Percentiles rank a stretch among this genome's conserved stretches.
Conservation (phyloP, 2,329 filamentous ascomycete genomes). For the Nothopassalora personata region DNA sequence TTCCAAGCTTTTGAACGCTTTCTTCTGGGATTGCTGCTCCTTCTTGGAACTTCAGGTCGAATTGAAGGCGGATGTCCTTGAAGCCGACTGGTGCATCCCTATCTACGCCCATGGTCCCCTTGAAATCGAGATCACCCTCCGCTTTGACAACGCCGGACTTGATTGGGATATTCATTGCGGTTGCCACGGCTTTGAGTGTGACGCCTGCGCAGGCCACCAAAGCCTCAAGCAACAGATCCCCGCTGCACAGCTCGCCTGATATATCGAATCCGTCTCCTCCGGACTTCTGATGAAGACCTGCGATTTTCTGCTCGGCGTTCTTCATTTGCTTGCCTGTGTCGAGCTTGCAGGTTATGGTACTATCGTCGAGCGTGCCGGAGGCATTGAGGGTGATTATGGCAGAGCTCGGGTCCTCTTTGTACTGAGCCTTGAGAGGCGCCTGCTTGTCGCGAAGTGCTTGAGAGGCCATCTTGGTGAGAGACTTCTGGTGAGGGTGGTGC, state of each 20-base stretch:
- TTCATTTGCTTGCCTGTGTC: slow-evolving; percentile 38
- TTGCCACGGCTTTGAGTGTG: slow-evolving; percentile 48
- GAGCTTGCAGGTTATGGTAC: slow-evolving; percentile 46
- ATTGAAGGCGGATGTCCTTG: slow-evolving; percentile 41
- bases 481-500: background rate
- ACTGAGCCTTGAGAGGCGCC: slow-evolving; percentile 45
- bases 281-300: slow-evolving; percentile 45
- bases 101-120: slow-evolving; percentile 47
- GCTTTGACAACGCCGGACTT: slow-evolving; percentile 39
- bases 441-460: slow-evolving; percentile 43
- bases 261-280: slow-evolving; percentile 41
- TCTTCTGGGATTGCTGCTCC: slow-evolving; percentile 36
- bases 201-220: slow-evolving; percentile 48
- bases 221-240: slow-evolving; percentile 48
- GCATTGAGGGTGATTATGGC: slow-evolving; percentile 45
- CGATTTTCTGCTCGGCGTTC: slow-evolving; percentile 39
- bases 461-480: slow-evolving; percentile 15
- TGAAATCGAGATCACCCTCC: slow-evolving; percentile 47
- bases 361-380: slow-evolving; percentile 40
- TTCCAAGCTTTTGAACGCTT: slow-evolving; percentile 43
- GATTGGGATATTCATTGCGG: slow-evolving; percentile 43
- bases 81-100: slow-evolving; percentile 44
- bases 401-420: slow-evolving; percentile 40
- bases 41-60: slow-evolving; percentile 38
- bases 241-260: slow-evolving; percentile 46